These are phyloP conservation scores for Sorghum bicolor DNA, from an alignment of 176 grass and related monocot species.

Conservation along the genomic window DNA sequence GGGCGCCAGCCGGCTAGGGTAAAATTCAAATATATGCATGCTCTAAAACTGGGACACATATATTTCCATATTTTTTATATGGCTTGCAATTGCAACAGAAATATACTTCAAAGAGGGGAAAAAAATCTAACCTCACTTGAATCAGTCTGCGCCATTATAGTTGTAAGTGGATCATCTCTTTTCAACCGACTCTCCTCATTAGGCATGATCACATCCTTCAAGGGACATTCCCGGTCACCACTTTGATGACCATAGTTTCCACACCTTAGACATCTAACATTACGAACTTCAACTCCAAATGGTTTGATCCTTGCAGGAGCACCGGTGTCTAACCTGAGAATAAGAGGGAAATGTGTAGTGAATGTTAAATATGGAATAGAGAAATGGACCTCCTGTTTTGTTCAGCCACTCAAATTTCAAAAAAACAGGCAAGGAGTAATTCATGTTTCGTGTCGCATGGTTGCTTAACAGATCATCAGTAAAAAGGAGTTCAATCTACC, in stretches of 20 bases:
- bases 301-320: constrained; percentile 79
- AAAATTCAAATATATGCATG: background rate
- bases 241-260: constrained; percentile 88
- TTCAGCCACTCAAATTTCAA: background rate
- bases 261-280: constrained; percentile 94
- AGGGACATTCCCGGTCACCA: constrained; percentile 84
- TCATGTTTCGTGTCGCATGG: background rate
- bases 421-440: background rate
- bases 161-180: constrained; percentile 94
- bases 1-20: background rate
- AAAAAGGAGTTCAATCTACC: constrained; percentile 29
- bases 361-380: background rate
- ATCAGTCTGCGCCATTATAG: constrained; percentile 87
- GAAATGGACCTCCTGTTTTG: background rate
- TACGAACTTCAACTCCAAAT: constrained; percentile 90
- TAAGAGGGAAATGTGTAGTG: background rate
- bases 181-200: constrained; percentile 95
- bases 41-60: background rate
- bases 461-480: constrained; percentile 2
- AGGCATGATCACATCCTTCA: constrained; percentile 98
- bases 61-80: background rate
- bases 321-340: constrained; percentile 83
- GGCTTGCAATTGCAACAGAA: background rate
- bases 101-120: background rate
- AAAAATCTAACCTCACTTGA: constrained; percentile 59